Evolutionary conservation across 768 basidiomycete species (phyloP), one percentile per base, ranked within the genome.

Genomic region (Melanogaster broomeanus): DNA sequence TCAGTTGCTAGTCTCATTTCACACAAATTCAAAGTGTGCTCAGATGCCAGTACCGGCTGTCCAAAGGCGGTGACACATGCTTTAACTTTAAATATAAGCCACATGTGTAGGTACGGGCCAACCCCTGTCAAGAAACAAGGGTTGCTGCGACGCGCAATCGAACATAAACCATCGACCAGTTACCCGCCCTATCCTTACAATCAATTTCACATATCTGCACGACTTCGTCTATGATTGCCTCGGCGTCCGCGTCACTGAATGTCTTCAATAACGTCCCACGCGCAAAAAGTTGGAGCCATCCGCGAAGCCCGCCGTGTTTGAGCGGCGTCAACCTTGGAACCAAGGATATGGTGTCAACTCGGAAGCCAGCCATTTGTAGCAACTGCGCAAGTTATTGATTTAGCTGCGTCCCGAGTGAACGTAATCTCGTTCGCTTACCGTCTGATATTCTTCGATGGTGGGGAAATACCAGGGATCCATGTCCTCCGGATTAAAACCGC

Each of bases 381-480:
- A 88, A 70, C 86, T 88, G 51, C n/a, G n/a, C 30, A 57, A 45
- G 25, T 24, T 30, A 42, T 15, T 21, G 6, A 33, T 46, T 34
- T 42, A 25, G 42, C 53, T 34, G 37, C 55, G 38, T 35, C 30
- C 45, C 40, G 34, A 50, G 25, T 21, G 45, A 33, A 40, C 13
- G n/a, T 16, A 19, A 19, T 22, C 28, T 10, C 34, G 19, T 25
- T 37, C 12, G 53, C 72, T 51, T 61, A 85, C 84, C 65, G 74
- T 72, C 41, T 66, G 69, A 65, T 93, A 92, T 52, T 88, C 82
- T 25, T 80, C 76, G 11, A 76, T 75, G 0, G 85, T 85, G 4
- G 92, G 92, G 63, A 91, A 93, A 71, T 82, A 91, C 90, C 90
- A 93, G 0, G 92, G 92, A 61, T 94, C 91, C 38, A 83, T 64